Conservation (phyloP, 768 basidiomycete species). For the Leucocoprinus birnbaumii region DNA sequence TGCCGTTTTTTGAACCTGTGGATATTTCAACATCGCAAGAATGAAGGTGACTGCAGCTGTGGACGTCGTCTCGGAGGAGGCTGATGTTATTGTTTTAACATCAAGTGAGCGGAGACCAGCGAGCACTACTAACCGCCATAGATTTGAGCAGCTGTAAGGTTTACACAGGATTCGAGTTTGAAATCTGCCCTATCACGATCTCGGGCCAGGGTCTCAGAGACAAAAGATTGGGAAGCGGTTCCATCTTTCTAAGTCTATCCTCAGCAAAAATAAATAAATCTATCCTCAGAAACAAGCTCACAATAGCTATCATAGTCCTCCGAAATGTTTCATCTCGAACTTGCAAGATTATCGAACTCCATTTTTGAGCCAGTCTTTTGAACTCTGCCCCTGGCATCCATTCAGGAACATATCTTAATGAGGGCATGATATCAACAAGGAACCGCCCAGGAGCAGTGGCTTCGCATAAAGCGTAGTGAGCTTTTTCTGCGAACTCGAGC, state of each 20-base stretch:
- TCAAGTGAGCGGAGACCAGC: too few relatives aligned
- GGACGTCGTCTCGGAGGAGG: slow-evolving; percentile 5
- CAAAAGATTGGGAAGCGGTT: too few relatives aligned
- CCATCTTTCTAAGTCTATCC: too few relatives aligned
- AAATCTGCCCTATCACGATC: too few relatives aligned
- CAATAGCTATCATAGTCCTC: background rate
- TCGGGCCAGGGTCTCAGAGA: too few relatives aligned
- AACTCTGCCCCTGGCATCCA: slow-evolving; percentile 15
- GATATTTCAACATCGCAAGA: too few relatives aligned
- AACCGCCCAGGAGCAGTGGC: slow-evolving; percentile 6
- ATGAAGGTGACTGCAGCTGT: slow-evolving; percentile 17
- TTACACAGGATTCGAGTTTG: too few relatives aligned
- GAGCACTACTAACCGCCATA: too few relatives aligned
- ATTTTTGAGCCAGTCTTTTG: background rate
- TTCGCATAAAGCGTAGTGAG: background rate
- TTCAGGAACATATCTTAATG: slow-evolving; percentile 8
- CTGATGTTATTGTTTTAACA: background rate
- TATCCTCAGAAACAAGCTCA: background rate
- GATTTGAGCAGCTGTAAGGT: too few relatives aligned
- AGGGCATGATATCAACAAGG: slow-evolving; percentile 9
- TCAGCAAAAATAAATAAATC: background rate
- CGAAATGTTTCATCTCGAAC: background rate
- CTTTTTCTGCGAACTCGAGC: slow-evolving; percentile 4
- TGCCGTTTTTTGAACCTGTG: slow-evolving; percentile 13
- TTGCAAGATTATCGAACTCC: background rate